Percentiles rank a stretch among this genome's conserved stretches.
phyloP scores from a whole-genome alignment of 257 asterid genomes.

The Scutellaria barbata region DNA sequence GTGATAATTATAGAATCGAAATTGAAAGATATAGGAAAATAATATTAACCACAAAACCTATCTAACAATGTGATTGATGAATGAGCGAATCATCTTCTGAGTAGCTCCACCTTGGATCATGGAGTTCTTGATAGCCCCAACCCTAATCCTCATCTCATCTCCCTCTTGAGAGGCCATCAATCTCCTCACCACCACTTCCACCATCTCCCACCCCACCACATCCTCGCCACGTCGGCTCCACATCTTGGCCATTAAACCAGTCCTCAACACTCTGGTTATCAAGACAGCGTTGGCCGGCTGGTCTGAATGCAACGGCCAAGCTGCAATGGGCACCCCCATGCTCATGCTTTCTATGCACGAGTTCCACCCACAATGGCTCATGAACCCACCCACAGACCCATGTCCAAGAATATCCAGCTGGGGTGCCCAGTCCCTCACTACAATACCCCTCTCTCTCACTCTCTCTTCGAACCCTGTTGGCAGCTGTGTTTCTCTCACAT shows the following conservation, averaged over 20 bases:
- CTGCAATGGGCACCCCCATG: constrained; percentile 55
- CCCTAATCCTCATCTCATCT: constrained; percentile 50
- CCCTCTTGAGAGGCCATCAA: constrained; percentile 58
- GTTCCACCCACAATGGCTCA: constrained; percentile 52
- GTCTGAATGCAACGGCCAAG: constrained; percentile 72
- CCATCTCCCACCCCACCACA: too few species aligned
- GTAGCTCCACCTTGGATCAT: constrained; percentile 42
- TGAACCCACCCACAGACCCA: constrained; percentile 52
- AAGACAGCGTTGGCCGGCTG: constrained; percentile 57
- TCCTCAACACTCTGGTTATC: constrained; percentile 39
- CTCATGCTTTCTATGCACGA: constrained; percentile 56
- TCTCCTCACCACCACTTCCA: constrained; percentile 37
- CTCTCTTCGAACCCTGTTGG: constrained; percentile 48
- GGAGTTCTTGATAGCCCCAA: constrained; percentile 38
- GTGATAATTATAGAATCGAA: too few species aligned
- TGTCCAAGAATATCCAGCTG: constrained; percentile 58
- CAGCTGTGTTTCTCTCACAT: constrained; percentile 28
- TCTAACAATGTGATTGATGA: constrained; percentile 46
- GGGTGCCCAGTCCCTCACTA: constrained; percentile 65
- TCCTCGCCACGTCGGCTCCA: constrained; percentile 33
- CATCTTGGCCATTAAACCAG: constrained; percentile 38
- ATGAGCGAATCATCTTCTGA: constrained; percentile 41
- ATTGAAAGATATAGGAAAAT: too few species aligned
- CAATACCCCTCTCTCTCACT: constrained; percentile 43
- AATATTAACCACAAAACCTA: background rate